phyloP scores from a whole-genome alignment of 2,329 filamentous ascomycete species.

The Ascochyta clinopodiicola region DNA sequence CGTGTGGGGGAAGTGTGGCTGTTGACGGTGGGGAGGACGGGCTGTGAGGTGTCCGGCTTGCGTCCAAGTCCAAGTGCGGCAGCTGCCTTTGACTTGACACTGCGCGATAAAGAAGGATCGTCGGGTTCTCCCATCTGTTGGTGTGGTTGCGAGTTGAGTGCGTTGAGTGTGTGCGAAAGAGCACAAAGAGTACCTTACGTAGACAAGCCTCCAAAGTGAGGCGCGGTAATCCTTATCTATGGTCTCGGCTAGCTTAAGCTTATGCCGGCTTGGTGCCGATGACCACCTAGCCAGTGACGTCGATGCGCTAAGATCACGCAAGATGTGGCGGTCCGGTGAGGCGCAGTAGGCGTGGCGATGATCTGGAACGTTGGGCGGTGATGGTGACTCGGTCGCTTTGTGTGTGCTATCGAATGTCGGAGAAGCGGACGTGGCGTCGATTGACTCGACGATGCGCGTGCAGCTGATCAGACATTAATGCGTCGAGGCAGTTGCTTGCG shows the following conservation, averaged over 20 bases:
- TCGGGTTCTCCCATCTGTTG: conserved; percentile 64
- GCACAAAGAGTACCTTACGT: conserved; percentile 13
- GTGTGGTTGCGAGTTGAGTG: conserved; percentile 21
- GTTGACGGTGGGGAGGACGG: conserved; percentile 39
- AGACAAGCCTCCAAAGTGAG: conserved; percentile 28
- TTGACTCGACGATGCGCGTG: conserved; percentile 5
- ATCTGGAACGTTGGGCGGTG: conserved; percentile 12
- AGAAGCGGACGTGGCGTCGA: conserved; percentile 4
- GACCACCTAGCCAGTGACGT: conserved; percentile 11
- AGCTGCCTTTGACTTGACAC: conserved; percentile 58
- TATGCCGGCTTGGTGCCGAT: conserved; percentile 19
- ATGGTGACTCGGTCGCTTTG: not conserved
- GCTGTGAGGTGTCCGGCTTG: conserved; percentile 36
- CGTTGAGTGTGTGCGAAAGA: conserved; percentile 10
- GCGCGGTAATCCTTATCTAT: conserved; percentile 29
- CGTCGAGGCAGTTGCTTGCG: conserved; percentile 7
- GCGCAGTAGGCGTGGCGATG: not conserved
- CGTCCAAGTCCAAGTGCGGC: conserved; percentile 53
- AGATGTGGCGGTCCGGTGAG: conserved; percentile 12
- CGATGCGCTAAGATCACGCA: conserved; percentile 4
- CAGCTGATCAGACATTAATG: not conserved
- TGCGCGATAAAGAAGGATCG: conserved; percentile 58
- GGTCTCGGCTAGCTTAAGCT: conserved; percentile 20
- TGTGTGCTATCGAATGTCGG: not conserved
- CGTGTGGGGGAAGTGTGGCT: conserved; percentile 25